Conservation (phyloP, 2,329 filamentous ascomycete species). For the Neonectria ditissima region DNA sequence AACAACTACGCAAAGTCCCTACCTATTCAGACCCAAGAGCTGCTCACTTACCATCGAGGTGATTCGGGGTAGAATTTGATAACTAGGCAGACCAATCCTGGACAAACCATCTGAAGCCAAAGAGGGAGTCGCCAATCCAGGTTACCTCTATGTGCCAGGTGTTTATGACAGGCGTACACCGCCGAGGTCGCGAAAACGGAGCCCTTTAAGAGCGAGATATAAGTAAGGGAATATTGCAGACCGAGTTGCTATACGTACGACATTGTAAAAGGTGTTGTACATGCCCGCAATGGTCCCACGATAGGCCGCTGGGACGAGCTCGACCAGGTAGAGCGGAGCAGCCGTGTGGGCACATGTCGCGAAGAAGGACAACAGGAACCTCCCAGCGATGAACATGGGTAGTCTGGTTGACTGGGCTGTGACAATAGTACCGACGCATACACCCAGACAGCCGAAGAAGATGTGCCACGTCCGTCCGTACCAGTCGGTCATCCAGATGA, state of each 20-base stretch:
- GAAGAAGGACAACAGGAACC: slow-evolving; percentile 64
- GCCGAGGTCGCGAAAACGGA: slow-evolving; percentile 28
- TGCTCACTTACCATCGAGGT: slow-evolving; percentile 62
- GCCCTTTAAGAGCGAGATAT: slow-evolving; percentile 37
- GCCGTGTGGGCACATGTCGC: slow-evolving; percentile 67
- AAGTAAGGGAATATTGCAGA: background rate
- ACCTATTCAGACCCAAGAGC: background rate
- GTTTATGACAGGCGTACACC: slow-evolving; percentile 31
- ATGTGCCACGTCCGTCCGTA: slow-evolving; percentile 58
- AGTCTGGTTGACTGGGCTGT: slow-evolving; percentile 59
- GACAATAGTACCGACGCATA: slow-evolving; percentile 63
- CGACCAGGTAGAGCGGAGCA: slow-evolving; percentile 69
- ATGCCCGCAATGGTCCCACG: slow-evolving; percentile 69
- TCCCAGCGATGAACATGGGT: slow-evolving; percentile 63
- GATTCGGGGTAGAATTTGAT: slow-evolving; percentile 69
- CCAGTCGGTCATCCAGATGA: slow-evolving; percentile 59
- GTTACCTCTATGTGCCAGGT: slow-evolving; percentile 23
- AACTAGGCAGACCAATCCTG: slow-evolving; percentile 26
- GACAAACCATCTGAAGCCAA: slow-evolving; percentile 34
- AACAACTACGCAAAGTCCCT: background rate
- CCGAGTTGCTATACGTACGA: slow-evolving; percentile 28
- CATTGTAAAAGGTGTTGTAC: slow-evolving; percentile 57
- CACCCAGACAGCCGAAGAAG: slow-evolving; percentile 60
- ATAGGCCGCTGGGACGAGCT: slow-evolving; percentile 69
- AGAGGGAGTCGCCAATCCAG: slow-evolving; percentile 34